phyloP scores from a whole-genome alignment of 257 asterid genomes.

The Przewalskia tangutica region DNA sequence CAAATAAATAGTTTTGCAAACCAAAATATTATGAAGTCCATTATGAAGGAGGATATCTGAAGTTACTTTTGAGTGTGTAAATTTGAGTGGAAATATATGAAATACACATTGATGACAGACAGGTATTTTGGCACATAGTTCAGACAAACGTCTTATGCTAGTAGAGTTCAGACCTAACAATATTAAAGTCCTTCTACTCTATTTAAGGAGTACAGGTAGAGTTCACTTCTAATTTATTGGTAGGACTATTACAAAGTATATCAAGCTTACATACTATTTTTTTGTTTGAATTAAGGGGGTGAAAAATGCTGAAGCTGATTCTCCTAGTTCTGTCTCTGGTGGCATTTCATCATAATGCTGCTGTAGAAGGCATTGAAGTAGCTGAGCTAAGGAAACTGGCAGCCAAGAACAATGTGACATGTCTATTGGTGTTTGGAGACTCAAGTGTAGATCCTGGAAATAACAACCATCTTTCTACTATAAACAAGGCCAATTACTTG shows the following conservation, averaged over 20 bases:
- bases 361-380: slow-evolving; percentile 7
- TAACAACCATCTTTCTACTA: slow-evolving; percentile 27
- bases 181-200: neutral
- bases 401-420: slow-evolving; percentile 27
- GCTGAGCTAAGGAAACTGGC: slow-evolving; percentile 20
- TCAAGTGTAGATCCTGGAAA: slow-evolving; percentile 57
- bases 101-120: too few species aligned
- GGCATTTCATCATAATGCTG: neutral
- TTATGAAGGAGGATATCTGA: too few species aligned
- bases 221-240: too few species aligned
- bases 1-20: too few species aligned
- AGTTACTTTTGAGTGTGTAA: too few species aligned
- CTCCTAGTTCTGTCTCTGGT: neutral
- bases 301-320: neutral
- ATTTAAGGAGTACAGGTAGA: neutral
- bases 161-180: neutral
- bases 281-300: neutral
- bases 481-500: slow-evolving; percentile 24
- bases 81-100: too few species aligned
- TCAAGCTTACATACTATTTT: too few species aligned
- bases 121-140: too few species aligned
- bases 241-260: too few species aligned
- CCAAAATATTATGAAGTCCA: too few species aligned
- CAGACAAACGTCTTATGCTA: too few species aligned
- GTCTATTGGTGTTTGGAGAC: slow-evolving; percentile 46